Conservation (phyloP, 2,329 filamentous ascomycete genomes). For the Botrytis deweyae region DNA sequence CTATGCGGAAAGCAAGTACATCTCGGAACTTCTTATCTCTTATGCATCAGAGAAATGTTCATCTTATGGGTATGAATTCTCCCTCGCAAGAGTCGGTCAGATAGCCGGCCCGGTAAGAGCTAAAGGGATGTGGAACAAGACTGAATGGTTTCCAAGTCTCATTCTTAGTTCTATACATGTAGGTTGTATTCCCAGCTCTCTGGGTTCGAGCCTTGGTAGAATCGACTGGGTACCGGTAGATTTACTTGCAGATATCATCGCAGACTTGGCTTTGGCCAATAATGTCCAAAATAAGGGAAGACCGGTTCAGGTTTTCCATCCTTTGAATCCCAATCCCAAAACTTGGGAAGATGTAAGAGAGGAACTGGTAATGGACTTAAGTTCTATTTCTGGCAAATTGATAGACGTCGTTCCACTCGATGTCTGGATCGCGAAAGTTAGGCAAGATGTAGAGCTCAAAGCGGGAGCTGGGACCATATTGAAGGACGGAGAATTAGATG, state of each 20-base stretch:
- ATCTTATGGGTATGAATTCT: slow-evolving; percentile 38
- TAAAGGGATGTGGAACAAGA: background rate
- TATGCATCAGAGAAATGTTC: slow-evolving; percentile 40
- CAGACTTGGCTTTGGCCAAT: background rate
- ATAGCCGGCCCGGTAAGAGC: slow-evolving; percentile 41
- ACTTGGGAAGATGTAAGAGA: slow-evolving; percentile 1
- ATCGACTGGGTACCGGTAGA: slow-evolving; percentile 15
- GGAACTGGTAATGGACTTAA: background rate
- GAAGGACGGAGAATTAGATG: background rate
- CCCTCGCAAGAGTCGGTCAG: slow-evolving; percentile 49
- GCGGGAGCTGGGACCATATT: background rate
- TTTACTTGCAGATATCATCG: background rate
- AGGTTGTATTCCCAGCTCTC: background rate
- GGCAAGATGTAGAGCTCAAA: background rate
- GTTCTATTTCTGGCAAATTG: background rate
- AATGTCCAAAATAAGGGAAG: no score
- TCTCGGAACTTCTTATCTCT: slow-evolving; percentile 44
- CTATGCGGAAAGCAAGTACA: slow-evolving; percentile 34
- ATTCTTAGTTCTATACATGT: slow-evolving; percentile 8
- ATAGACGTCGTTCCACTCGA: background rate
- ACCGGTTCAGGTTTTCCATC: background rate
- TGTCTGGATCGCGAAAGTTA: background rate
- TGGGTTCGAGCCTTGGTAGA: background rate
- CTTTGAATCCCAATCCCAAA: background rate
- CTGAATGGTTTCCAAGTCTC: slow-evolving; percentile 7